Percentiles rank a stretch among this genome's conserved stretches.
Evolutionary conservation across 2,329 filamentous ascomycete species (phyloP).

Genomic region (Aureobasidium leucospermi): DNA sequence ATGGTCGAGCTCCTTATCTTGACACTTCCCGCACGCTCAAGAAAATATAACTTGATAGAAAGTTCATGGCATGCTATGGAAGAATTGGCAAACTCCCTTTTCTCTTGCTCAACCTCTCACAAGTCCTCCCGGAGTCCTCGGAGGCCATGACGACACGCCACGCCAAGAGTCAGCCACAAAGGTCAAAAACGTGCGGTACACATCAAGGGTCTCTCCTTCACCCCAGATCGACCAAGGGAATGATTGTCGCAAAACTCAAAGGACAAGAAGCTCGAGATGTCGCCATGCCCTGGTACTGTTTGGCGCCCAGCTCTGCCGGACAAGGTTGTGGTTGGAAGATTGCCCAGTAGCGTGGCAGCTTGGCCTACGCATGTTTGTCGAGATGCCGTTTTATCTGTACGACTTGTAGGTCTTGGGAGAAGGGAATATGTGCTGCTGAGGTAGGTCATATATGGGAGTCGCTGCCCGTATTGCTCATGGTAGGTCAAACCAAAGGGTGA

Average conservation of each 20-base stretch:
- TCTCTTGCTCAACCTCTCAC: too few species aligned
- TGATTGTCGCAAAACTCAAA: background rate
- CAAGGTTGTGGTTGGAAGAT: background rate
- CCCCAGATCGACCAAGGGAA: background rate
- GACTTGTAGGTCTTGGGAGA: background rate
- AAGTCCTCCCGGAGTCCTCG: too few species aligned
- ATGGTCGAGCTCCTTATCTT: too few species aligned
- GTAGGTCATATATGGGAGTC: too few species aligned
- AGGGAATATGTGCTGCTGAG: background rate
- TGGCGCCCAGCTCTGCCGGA: background rate
- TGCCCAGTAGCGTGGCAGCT: background rate
- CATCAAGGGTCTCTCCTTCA: background rate
- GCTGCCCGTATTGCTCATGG: too few species aligned
- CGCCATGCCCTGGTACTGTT: background rate
- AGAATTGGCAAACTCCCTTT: too few species aligned
- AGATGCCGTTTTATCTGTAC: background rate
- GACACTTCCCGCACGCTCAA: too few species aligned
- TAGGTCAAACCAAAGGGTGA: too few species aligned
- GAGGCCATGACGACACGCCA: too few species aligned
- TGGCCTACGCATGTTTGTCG: background rate
- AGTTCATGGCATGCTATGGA: too few species aligned
- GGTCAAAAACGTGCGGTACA: background rate
- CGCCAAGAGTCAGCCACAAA: too few species aligned
- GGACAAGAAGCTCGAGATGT: background rate
- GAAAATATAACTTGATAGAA: too few species aligned